phyloP scores from a whole-genome alignment of 129 eudicot genomes.

The Saussurea involucrata region DNA sequence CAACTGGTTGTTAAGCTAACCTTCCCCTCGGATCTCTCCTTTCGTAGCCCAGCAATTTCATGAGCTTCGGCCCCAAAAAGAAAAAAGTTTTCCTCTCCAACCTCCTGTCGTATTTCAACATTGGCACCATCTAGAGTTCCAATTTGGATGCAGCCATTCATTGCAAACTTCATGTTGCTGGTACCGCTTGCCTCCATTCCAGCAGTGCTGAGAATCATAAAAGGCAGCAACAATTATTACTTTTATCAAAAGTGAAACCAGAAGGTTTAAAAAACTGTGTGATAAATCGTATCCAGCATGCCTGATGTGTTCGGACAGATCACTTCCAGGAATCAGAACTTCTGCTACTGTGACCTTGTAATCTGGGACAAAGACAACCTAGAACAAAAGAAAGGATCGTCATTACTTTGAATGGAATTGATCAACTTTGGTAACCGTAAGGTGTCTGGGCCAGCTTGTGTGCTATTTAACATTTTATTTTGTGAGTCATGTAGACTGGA shows the following conservation, averaged over 20 bases:
- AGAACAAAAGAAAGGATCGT: not conserved
- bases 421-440: not conserved
- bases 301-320: constrained; percentile 94
- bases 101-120: constrained; percentile 65
- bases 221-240: constrained; percentile 12
- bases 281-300: constrained; percentile 13
- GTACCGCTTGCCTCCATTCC: constrained; percentile 88
- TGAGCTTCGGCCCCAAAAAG: constrained; percentile 68
- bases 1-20: constrained; percentile 15
- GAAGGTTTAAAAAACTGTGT: not conserved
- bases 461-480: not conserved
- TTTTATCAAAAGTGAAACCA: constrained; percentile 2
- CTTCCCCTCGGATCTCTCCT: constrained; percentile 65
- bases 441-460: no score
- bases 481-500: not conserved
- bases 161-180: constrained; percentile 75
- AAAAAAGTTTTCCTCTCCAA: constrained; percentile 66
- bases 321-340: constrained; percentile 93
- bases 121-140: constrained; percentile 77
- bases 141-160: constrained; percentile 65
- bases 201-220: constrained; percentile 44
- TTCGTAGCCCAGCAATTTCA: constrained; percentile 52
- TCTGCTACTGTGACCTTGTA: constrained; percentile 96
- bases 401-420: not conserved
- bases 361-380: constrained; percentile 95